Percentiles rank a stretch among this genome's conserved stretches.
phyloP scores from a whole-genome alignment of 345 rosid species.

The Camelina laxa region DNA sequence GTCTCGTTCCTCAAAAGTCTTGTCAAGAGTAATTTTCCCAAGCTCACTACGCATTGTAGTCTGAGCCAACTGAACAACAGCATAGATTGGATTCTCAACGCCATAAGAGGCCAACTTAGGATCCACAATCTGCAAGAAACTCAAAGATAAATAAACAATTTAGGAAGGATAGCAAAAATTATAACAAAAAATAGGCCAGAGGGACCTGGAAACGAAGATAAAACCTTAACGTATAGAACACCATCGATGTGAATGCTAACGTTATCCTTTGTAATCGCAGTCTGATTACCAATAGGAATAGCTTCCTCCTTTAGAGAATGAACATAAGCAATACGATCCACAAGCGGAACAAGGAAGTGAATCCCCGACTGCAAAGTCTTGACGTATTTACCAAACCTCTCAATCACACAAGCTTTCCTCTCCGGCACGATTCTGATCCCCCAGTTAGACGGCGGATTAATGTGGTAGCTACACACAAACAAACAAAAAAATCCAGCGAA shows the following conservation, averaged over 20 bases:
- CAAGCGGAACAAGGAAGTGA: slow-evolving; percentile 84
- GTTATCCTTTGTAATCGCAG: slow-evolving; percentile 93
- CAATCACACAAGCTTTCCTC: slow-evolving; percentile 83
- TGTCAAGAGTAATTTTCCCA: slow-evolving; percentile 95
- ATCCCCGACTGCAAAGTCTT: slow-evolving; percentile 85
- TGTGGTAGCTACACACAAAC: slow-evolving; percentile 58
- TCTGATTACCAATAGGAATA: slow-evolving; percentile 84
- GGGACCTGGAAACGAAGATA: not conserved
- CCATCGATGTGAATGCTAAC: slow-evolving; percentile 95
- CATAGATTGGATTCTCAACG: slow-evolving; percentile 90
- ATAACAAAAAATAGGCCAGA: not conserved
- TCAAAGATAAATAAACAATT: not conserved
- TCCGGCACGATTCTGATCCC: slow-evolving; percentile 91
- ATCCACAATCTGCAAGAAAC: slow-evolving; percentile 70
- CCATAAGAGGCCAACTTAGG: slow-evolving; percentile 92
- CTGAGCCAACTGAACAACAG: slow-evolving; percentile 91
- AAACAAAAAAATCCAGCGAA: not conserved
- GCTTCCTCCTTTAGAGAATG: slow-evolving; percentile 99
- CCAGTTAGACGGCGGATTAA: slow-evolving; percentile 82
- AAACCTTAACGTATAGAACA: slow-evolving; percentile 87
- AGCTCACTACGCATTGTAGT: slow-evolving; percentile 98
- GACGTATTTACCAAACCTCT: slow-evolving; percentile 81
- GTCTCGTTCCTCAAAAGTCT: slow-evolving; percentile 96
- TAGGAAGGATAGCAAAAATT: not conserved
- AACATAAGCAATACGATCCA: slow-evolving; percentile 90